Evolutionary conservation across 106 monocot genomes (phyloP).

Genomic region (Platanthera guangdongensis): DNA sequence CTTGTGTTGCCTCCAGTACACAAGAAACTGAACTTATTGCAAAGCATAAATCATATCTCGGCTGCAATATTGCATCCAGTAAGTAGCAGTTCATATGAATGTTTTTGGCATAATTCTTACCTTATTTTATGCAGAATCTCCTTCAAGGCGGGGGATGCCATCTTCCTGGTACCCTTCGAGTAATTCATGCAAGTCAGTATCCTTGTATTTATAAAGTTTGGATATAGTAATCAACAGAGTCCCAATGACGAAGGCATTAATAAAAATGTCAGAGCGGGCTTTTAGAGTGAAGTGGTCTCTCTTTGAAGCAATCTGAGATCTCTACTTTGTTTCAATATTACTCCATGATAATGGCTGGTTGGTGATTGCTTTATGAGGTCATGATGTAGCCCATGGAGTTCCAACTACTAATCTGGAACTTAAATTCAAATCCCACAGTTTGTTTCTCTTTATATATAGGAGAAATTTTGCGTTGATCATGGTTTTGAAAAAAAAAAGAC

Average conservation of each 20-base stretch:
- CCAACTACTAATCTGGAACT: not conserved
- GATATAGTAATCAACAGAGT: not conserved
- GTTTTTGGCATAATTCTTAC: not conserved
- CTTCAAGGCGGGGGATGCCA: constrained; percentile 7
- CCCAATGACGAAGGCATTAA: not conserved
- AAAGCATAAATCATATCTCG: not conserved
- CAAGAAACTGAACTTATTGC: not conserved
- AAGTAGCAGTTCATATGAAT: not conserved
- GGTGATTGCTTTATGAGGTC: not conserved
- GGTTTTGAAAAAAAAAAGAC: too few relatives aligned
- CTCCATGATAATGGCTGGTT: constrained; percentile 1
- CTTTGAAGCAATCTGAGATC: not conserved
- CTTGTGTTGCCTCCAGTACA: not conserved
- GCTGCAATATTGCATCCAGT: not conserved
- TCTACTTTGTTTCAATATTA: not conserved
- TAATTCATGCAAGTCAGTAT: not conserved
- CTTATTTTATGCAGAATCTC: constrained; percentile 6
- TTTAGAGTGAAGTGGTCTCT: not conserved
- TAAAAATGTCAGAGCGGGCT: not conserved
- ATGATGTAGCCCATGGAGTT: not conserved
- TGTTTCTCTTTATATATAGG: too few relatives aligned
- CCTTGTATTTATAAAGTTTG: not conserved
- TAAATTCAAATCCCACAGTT: too few relatives aligned
- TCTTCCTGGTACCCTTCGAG: not conserved
- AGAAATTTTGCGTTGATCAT: too few relatives aligned